A percentile compares a stretch with the other conserved stretches of the same genome.
Evolutionary conservation across 2,329 filamentous ascomycete species (phyloP).

Genomic region (Aureobasidium pullulans): DNA sequence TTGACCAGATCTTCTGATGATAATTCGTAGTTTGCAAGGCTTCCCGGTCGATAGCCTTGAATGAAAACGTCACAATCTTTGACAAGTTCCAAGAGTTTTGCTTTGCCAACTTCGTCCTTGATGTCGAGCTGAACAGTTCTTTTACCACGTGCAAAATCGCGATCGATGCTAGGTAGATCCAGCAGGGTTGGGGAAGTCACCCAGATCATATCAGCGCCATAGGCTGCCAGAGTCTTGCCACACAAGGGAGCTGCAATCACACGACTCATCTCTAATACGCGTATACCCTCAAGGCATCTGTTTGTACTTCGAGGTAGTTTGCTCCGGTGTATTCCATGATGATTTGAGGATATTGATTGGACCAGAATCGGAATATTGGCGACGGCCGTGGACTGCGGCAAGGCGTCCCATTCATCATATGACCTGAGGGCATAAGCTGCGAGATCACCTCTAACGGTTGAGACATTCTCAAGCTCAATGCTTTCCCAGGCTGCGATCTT

Average conservation of each 20-base stretch:
- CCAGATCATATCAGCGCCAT: conserved; percentile 27
- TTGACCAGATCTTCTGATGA: not conserved
- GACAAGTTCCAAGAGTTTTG: conserved; percentile 26
- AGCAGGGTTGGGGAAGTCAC: conserved; percentile 23
- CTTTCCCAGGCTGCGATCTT: not conserved
- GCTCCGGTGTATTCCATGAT: not conserved
- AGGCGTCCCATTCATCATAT: not conserved
- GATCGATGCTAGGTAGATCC: conserved; percentile 22
- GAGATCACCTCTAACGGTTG: not conserved
- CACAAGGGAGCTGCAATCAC: conserved; percentile 26
- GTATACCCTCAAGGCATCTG: not conserved
- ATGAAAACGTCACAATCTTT: conserved; percentile 34
- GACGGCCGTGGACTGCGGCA: not conserved
- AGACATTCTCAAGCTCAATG: not conserved
- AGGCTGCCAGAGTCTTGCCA: conserved; percentile 24
- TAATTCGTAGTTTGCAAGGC: not conserved
- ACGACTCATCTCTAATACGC: conserved; percentile 19
- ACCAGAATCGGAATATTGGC: not conserved
- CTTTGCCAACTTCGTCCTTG: conserved; percentile 19
- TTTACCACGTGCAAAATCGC: conserved; percentile 23
- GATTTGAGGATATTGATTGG: not conserved
- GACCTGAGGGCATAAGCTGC: not conserved
- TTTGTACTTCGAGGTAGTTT: not conserved
- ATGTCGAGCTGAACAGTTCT: conserved; percentile 30
- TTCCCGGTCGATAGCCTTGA: not conserved